Evolutionary conservation across 768 basidiomycete species (phyloP), one percentile per base, ranked within the genome.

Genomic region (Amanita brunnescens): DNA sequence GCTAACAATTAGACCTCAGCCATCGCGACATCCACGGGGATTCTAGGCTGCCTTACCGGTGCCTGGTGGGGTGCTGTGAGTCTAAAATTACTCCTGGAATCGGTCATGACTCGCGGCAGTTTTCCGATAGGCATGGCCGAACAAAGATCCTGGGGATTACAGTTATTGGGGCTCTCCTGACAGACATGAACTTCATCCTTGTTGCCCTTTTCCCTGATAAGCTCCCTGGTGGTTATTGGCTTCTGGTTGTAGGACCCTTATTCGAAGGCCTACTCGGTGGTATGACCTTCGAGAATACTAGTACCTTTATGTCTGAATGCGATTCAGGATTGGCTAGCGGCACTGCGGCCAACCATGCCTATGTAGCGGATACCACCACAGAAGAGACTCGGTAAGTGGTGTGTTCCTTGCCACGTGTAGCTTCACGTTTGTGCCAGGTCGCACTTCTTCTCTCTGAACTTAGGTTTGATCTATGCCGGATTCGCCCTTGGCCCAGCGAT

Each of bases 51-150:
- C 55, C 60, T 93, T 30, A 91, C 90, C 2, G 83, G 85, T 10
- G 88, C 79, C 2, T 93, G 83, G 79, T 95, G 92, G 92, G 85
- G 87, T 50, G 75, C 83, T 48, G 85, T 87, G 65, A 64, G 83
- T 71, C 3, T 39, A 41, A 39, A 13, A 16, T 16, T 45, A 49
- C 16, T 6, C 21, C 24, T 16, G 20, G 9, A 9, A 40, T 48
- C n/a, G n/a, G 20, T 29, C 30, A 14, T 18, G 9, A 30, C 5
- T 14, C 32, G 39, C 42, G 29, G 21, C 35, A 90, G 81, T 74
- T 85, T 39, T 89, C 87, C 5, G 92, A 96, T 66, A 75, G 86
- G 13, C 66, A 77, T 61, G 92, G 92, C 9, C 80, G 92, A 38
- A 81, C 75, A 0, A 68, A 63, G 21, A 73, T 88, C 50, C 66